Base-by-base conservation (phyloP, 768 basidiomycete genomes). In the Termitomyces sp. region DNA sequence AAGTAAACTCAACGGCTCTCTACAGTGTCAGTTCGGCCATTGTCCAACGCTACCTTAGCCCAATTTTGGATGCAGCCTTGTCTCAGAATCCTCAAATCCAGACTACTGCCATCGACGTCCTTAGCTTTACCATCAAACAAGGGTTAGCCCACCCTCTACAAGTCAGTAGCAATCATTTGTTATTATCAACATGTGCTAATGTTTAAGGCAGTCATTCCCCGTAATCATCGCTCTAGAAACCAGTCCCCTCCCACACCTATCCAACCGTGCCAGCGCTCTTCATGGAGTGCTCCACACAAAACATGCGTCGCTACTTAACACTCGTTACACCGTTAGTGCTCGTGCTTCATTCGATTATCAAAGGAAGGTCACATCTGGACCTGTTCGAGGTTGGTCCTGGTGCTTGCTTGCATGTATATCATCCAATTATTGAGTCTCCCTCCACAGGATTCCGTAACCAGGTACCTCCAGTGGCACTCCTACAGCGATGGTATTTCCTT, bases 201-300 rank as follows among this genome's bases (percentile, higher is more conserved):
- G 4, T 15, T 13, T 5, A 10, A 18, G 51, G 2, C 59, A 95
- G 87, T 96, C 92, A 32, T 88, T 97, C 68, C 94, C 96, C 0
- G 82, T 94, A 23, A 88, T 98, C 53, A 82, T 98, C 9, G 91
- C 94, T 6, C 78, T 98, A n/a, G 96, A 98, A 70, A 97, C 96
- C 0, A 89, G 88, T 61, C 76, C 87, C 9, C 77, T 76, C 35
- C 56, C 71, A 0, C 65, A 68, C 3, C 72, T 94, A 32, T 86
- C 88, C 56, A 78, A 82, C 38, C 83, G 93, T 53, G 97, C 95
- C 0, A 87, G 78, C 53, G 82, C 85, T 0, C 71, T 98, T 13
- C 95, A 98, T 64, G 73, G 86, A 0, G 79, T 90, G 29, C 72
- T 99, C 20, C 91, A 98, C 63, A 81, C 76, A 52, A 98, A 98